These are phyloP conservation scores for Saraca asoca DNA, from an alignment of 331 rosid species.

Conservation along the genomic window DNA sequence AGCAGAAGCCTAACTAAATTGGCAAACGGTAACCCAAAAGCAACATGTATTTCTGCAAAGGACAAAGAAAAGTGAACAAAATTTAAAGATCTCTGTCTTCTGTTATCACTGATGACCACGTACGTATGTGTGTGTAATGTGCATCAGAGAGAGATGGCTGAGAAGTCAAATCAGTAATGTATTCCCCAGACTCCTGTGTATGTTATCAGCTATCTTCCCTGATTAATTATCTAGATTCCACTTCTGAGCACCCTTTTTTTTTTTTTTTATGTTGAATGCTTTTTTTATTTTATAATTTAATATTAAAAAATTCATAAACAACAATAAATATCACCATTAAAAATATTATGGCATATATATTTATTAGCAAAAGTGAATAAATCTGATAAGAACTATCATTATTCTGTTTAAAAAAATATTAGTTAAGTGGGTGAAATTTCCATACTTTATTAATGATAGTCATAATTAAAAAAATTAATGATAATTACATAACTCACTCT, in stretches of 20 bases:
- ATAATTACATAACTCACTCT: too few species aligned
- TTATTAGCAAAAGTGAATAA: too few species aligned
- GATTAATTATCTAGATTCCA: not conserved
- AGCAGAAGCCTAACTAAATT: constrained; percentile 35
- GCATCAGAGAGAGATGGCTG: constrained; percentile 45
- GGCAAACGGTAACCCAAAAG: constrained; percentile 28
- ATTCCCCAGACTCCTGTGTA: constrained; percentile 19
- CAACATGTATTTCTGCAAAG: constrained; percentile 23
- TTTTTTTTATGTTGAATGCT: too few species aligned
- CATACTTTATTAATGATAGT: too few species aligned
- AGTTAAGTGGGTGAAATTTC: too few species aligned
- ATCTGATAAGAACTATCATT: too few species aligned
- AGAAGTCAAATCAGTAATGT: constrained; percentile 61
- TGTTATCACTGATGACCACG: constrained; percentile 59
- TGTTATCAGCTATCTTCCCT: not conserved
- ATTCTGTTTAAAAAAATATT: too few species aligned
- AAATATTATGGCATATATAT: too few species aligned
- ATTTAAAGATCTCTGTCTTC: constrained; percentile 44
- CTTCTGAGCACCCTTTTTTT: not conserved
- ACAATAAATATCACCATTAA: too few species aligned
- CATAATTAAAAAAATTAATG: too few species aligned
- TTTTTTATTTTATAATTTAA: too few species aligned
- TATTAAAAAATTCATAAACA: too few species aligned
- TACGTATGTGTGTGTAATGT: constrained; percentile 31
- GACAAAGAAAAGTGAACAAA: constrained; percentile 44